Conservation (phyloP, 73 alveolate species). For the Effrenium voratum region DNA sequence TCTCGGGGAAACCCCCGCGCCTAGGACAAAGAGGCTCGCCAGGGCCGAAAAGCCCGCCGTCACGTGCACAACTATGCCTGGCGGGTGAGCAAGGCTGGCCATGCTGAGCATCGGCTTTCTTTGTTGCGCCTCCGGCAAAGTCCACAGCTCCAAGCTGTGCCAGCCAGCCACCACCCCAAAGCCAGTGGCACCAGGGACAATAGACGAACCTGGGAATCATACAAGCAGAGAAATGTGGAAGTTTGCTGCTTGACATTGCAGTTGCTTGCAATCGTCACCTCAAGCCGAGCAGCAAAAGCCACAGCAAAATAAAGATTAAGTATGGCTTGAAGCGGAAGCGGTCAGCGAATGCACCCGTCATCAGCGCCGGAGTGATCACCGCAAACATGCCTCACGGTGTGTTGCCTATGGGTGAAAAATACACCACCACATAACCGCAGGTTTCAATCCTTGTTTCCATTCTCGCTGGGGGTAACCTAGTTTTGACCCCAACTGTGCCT, state of each 20-base stretch:
- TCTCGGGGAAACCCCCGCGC: too few species aligned
- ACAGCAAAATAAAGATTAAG: slow-evolving; percentile 53
- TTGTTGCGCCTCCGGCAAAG: slow-evolving; percentile 88
- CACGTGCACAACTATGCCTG: slow-evolving; percentile 92
- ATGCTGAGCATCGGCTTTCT: neutral
- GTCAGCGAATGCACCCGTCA: slow-evolving; percentile 90
- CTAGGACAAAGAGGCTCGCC: slow-evolving; percentile 83
- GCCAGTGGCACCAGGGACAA: slow-evolving; percentile 91
- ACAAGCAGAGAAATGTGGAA: neutral
- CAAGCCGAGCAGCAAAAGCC: slow-evolving; percentile 35
- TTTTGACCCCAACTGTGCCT: neutral
- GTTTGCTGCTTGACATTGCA: neutral
- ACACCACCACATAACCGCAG: neutral
- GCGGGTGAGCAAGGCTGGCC: neutral
- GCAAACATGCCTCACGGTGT: slow-evolving; percentile 77
- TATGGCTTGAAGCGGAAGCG: slow-evolving; percentile 93
- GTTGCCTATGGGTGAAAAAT: neutral
- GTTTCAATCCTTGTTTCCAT: neutral
- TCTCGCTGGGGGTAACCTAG: neutral
- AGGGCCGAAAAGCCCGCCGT: slow-evolving; percentile 89
- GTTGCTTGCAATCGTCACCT: neutral
- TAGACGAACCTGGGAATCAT: slow-evolving; percentile 40
- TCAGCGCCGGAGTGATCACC: slow-evolving; percentile 86
- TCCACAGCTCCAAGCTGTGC: slow-evolving; percentile 55
- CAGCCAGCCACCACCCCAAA: slow-evolving; percentile 95